Conservation (phyloP, 78 protist genomes). For the Trichosphaerium sp. region DNA sequence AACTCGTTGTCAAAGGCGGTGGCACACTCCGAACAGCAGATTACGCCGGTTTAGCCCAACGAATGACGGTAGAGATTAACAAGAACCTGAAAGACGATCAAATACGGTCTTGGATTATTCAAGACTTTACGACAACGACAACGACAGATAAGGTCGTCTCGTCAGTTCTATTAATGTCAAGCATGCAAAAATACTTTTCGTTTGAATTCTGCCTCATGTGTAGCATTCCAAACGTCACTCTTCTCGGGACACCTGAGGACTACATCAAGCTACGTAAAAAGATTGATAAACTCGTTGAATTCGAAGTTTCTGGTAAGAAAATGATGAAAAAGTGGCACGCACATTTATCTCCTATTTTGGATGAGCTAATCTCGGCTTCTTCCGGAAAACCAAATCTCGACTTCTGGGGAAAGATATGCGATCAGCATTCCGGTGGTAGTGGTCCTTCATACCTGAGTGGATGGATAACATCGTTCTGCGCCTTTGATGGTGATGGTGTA, state of each 20-base stretch:
- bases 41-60: background rate
- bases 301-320: constrained; percentile 3
- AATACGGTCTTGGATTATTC: constrained; percentile 12
- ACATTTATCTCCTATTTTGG: constrained; percentile 8
- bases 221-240: constrained; percentile 31
- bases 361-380: constrained; percentile 8
- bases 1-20: background rate
- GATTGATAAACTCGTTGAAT: constrained; percentile 1
- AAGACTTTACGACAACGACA: constrained; percentile 24
- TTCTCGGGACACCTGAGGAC: constrained; percentile 15
- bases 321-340: constrained; percentile 20
- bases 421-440: constrained; percentile 10
- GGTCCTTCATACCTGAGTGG: constrained; percentile 45
- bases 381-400: constrained; percentile 9
- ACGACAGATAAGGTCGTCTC: constrained; percentile 15
- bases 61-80: constrained; percentile 13
- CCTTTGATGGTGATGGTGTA: constrained; percentile 13
- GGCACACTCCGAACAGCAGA: constrained; percentile 11
- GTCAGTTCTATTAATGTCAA: constrained; percentile 23
- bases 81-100: constrained; percentile 45
- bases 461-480: constrained; percentile 40
- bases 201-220: constrained; percentile 14
- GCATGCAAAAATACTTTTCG: constrained; percentile 18
- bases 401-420: constrained; percentile 25
- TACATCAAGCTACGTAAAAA: constrained; percentile 8